Base-by-base conservation (phyloP, 2,329 filamentous ascomycete species). In the Cercospora berteroae region DNA sequence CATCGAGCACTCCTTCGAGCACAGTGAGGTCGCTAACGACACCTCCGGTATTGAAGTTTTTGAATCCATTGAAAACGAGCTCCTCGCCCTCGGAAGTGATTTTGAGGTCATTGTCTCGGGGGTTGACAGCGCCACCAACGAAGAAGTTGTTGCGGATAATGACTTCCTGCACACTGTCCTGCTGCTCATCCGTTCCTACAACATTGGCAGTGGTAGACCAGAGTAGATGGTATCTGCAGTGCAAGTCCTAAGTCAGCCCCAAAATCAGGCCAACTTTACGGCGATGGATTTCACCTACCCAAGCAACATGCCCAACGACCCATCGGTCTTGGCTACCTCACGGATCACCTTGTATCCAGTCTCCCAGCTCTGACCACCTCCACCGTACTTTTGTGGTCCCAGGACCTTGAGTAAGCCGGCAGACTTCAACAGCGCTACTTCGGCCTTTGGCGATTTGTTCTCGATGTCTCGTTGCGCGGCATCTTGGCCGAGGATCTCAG, bases 1-100 rank as follows among this genome's bases (percentile, higher is more conserved):
- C 84, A 5, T 86, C 83, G n/a, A 84, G 79, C 0, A 87, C 84
- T 20, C 88, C 88, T 72, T 90, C 88, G 0, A 90, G 81, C 0
- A 90, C 86, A 0, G 87, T 89, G 20, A 90, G 77, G 67, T 90
- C 88, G 0, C 87, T 89, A 2, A 90, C 81, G 0, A 89, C 87
- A 27, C 88, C 88, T 0, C 88, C 88, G 0, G 88, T 90, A 73
- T 88, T 90, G 81, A 90, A 90, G 77, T 85, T 82, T 76, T 90
- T 90, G 77, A 82, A 83, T 1, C 88, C 87, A 66, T 86, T 85
- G 76, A 88, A 90, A 2, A 88, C 75, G 13, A 90, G 75, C 2
- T 83, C 78, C 4, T 87, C 84, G 1, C 84, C 86, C 0, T 86
- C 81, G 1, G 81, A 76, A 0, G 81, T 86, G 68, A 89, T 87